Conservation (phyloP, 768 basidiomycete genomes). For the Rhodotorula diobovata region DNA sequence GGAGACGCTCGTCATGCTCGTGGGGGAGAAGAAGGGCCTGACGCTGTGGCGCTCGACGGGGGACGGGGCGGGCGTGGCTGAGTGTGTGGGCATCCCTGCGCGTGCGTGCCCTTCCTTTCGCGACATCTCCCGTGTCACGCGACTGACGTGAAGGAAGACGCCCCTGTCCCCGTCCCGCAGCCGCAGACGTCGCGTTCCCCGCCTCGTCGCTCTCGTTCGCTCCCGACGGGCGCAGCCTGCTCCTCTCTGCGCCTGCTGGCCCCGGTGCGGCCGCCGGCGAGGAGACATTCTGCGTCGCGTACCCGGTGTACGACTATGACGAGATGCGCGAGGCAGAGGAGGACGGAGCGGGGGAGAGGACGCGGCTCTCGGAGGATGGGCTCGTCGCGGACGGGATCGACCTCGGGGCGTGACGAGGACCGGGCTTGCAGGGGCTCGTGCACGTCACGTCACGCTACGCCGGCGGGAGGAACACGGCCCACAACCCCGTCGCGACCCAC, state of each 20-base stretch:
- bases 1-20: constrained; percentile 7
- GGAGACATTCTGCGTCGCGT: constrained; percentile 27
- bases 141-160: neutral
- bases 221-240: neutral
- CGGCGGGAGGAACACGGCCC: constrained; percentile 85
- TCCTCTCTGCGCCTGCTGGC: neutral
- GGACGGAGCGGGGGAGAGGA: constrained; percentile 11
- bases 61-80: neutral
- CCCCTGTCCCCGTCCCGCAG: neutral
- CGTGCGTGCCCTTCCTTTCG: constrained; percentile 2
- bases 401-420: neutral
- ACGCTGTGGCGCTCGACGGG: constrained; percentile 6
- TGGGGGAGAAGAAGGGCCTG: constrained; percentile 21
- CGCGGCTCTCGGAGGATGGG: constrained; percentile 15
- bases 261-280: neutral
- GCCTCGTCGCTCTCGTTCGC: neutral
- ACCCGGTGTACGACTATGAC: constrained; percentile 7
- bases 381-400: neutral
- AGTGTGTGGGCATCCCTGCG: constrained; percentile 12
- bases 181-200: neutral
- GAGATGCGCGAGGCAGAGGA: neutral
- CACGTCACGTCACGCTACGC: no score
- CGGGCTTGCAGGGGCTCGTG: no score
- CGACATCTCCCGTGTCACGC: neutral
- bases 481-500: constrained; percentile 62